Evolutionary conservation across 768 basidiomycete species (phyloP).

Genomic region (Rhodotorula taiwanensis): DNA sequence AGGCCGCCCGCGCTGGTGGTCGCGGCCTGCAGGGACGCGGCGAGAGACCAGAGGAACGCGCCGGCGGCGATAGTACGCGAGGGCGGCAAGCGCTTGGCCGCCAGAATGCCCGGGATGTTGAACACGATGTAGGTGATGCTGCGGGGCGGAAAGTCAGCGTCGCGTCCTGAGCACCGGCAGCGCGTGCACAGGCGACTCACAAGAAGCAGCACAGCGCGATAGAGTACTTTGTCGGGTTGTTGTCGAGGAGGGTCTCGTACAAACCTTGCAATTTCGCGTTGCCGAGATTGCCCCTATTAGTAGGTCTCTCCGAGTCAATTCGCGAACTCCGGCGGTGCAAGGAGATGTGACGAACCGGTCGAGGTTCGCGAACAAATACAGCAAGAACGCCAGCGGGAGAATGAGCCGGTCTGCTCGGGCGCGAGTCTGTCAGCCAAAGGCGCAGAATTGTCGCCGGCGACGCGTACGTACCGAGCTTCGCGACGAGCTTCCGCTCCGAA

Average conservation of each 20-base stretch:
- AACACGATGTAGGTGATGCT: constrained; percentile 45
- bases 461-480: constrained; percentile 29
- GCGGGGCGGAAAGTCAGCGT: constrained; percentile 38
- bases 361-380: constrained; percentile 48
- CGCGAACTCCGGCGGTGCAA: not conserved
- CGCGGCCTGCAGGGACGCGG: constrained; percentile 45
- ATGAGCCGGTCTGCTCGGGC: constrained; percentile 42
- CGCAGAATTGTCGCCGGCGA: not conserved
- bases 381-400: constrained; percentile 46
- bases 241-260: constrained; percentile 41
- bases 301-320: not conserved
- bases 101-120: constrained; percentile 41
- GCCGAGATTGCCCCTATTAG: constrained; percentile 42
- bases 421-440: not conserved
- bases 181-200: not conserved
- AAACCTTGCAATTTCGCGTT: constrained; percentile 46
- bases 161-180: not conserved
- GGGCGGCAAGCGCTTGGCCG: constrained; percentile 43
- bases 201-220: constrained; percentile 41
- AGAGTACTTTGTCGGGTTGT: constrained; percentile 43
- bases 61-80: constrained; percentile 45
- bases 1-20: constrained; percentile 43
- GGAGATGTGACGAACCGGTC: constrained; percentile 39
- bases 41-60: constrained; percentile 47
- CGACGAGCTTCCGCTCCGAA: constrained; percentile 20